phyloP scores from a whole-genome alignment of 202 grass and related monocot genomes.

The Musa balbisiana region DNA sequence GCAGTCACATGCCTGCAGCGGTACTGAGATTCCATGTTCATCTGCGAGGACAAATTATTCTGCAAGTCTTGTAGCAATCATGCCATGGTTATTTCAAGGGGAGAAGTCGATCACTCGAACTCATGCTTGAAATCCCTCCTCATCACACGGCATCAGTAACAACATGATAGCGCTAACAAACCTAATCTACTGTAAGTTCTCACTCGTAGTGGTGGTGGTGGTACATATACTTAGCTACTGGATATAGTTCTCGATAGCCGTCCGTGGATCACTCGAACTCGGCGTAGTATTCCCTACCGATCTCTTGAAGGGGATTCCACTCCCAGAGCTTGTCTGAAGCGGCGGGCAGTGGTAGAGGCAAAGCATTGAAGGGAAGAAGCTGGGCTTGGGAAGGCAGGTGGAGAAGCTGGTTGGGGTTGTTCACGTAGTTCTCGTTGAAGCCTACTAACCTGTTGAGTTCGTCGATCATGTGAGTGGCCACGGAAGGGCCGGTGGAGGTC shows the following conservation, averaged over 20 bases:
- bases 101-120: neutral
- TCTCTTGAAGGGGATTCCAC: neutral
- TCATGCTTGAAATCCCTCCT: neutral
- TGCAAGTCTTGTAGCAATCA: slow-evolving; percentile 46
- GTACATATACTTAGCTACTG: neutral
- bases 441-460: slow-evolving; percentile 3
- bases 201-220: too few species aligned
- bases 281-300: neutral
- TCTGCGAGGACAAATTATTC: slow-evolving; percentile 26
- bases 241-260: neutral
- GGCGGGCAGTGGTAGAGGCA: neutral
- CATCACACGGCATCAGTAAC: too few species aligned
- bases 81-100: neutral
- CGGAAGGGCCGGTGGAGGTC: neutral
- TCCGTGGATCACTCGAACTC: neutral
- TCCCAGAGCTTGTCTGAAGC: slow-evolving; percentile 15
- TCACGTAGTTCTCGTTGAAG: neutral
- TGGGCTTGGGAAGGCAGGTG: neutral
- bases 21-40: slow-evolving; percentile 6
- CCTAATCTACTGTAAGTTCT: too few species aligned
- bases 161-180: too few species aligned
- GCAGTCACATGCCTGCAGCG: slow-evolving; percentile 3
- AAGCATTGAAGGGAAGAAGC: neutral
- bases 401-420: slow-evolving; percentile 1
- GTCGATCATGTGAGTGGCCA: neutral